These are phyloP conservation scores for Aspergillus fijiensis DNA, from an alignment of 2,329 filamentous ascomycete genomes.

Conservation along the genomic window DNA sequence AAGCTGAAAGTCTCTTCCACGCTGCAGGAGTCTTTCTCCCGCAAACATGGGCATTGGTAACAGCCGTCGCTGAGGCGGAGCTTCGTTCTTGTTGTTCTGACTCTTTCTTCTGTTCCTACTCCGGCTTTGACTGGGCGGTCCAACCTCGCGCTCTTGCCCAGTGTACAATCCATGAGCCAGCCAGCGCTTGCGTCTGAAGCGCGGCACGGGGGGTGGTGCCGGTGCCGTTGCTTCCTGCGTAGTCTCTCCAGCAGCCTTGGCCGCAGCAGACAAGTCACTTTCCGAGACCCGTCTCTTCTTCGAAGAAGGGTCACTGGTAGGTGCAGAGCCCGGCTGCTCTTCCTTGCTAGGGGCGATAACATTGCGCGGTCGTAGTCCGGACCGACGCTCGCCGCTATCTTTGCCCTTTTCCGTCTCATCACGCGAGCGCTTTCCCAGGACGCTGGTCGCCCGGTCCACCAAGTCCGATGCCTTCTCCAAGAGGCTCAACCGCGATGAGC, in stretches of 20 bases:
- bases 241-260: slow-evolving; percentile 19
- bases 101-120: slow-evolving; percentile 41
- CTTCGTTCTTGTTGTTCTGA: slow-evolving; percentile 26
- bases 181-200: slow-evolving; percentile 67
- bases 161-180: slow-evolving; percentile 80
- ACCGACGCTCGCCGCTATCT: slow-evolving; percentile 53
- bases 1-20: slow-evolving; percentile 78
- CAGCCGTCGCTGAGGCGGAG: slow-evolving; percentile 40
- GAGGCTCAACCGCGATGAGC: slow-evolving; percentile 46
- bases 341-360: slow-evolving; percentile 26
- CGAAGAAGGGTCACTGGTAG: slow-evolving; percentile 28
- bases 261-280: slow-evolving; percentile 29
- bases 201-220: slow-evolving; percentile 21
- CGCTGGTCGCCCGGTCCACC: slow-evolving; percentile 51
- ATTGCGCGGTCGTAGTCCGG: slow-evolving; percentile 57
- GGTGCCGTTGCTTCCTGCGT: slow-evolving; percentile 23
- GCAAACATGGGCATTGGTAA: slow-evolving; percentile 78
- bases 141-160: slow-evolving; percentile 64
- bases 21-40: slow-evolving; percentile 68
- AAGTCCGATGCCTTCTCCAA: slow-evolving; percentile 46
- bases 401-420: slow-evolving; percentile 56
- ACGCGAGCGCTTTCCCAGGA: slow-evolving; percentile 61
- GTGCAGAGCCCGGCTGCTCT: slow-evolving; percentile 13
- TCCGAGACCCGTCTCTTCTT: slow-evolving; percentile 48
- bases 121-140: slow-evolving; percentile 50